phyloP scores from a whole-genome alignment of 345 rosid species.

The Moricandia arvensis region DNA sequence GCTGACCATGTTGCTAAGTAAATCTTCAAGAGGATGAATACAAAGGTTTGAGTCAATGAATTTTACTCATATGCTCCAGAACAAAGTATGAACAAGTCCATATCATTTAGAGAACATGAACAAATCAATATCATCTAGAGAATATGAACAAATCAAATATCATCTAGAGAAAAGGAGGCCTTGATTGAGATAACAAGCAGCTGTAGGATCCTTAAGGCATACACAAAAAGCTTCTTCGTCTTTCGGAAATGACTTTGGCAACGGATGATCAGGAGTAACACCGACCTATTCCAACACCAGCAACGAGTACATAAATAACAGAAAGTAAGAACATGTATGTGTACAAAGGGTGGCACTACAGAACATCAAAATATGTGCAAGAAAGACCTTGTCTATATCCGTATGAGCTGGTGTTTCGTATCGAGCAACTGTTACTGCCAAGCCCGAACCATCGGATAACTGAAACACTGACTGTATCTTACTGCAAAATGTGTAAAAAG shows the following conservation, averaged over 20 bases:
- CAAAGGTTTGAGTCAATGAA: slow-evolving; percentile 1
- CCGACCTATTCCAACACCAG: slow-evolving; percentile 56
- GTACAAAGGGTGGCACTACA: neutral
- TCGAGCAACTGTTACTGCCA: slow-evolving; percentile 91
- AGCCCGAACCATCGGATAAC: slow-evolving; percentile 91
- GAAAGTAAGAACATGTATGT: neutral
- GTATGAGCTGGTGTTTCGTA: slow-evolving; percentile 94
- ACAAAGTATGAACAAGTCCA: slow-evolving; percentile 13
- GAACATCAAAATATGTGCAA: neutral
- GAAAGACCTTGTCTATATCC: slow-evolving; percentile 74
- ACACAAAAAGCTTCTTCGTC: slow-evolving; percentile 72
- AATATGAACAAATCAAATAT: slow-evolving; percentile 18
- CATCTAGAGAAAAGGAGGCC: slow-evolving; percentile 61
- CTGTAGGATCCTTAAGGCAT: slow-evolving; percentile 72
- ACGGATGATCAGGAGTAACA: slow-evolving; percentile 86
- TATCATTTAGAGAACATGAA: slow-evolving; percentile 60
- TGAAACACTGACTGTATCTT: slow-evolving; percentile 94
- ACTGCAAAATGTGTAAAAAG: slow-evolving; percentile 43
- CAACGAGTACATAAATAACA: neutral
- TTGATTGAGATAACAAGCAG: slow-evolving; percentile 66
- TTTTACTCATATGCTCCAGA: neutral
- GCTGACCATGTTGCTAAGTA: neutral
- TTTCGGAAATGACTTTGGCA: slow-evolving; percentile 74
- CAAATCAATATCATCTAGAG: no score
- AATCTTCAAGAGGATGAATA: neutral